Conservation (phyloP, 208 protist species). For the Acanthamoeba lenticulata region DNA sequence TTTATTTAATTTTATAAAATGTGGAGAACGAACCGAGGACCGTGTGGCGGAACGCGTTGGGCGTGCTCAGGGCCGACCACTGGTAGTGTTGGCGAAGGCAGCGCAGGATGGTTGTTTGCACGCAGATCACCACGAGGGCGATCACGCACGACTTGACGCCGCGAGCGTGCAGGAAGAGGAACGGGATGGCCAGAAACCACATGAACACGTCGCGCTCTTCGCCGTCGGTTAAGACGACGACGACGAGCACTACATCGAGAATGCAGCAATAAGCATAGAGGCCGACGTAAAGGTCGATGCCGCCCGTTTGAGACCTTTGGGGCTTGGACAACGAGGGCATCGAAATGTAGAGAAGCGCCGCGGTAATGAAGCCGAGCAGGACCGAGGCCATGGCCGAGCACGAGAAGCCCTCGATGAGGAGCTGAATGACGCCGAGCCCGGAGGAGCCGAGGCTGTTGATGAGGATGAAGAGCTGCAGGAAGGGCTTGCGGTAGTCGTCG, state of each 20-base stretch:
- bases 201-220: not conserved
- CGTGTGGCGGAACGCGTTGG: not conserved
- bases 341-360: not conserved
- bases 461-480: not conserved
- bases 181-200: not conserved
- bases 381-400: not conserved
- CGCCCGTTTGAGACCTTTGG: no score
- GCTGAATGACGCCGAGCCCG: not conserved
- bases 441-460: not conserved
- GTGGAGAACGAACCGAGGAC: no score
- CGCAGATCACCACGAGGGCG: not conserved
- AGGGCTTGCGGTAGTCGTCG: constrained; percentile 11
- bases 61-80: not conserved
- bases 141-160: constrained; percentile 10
- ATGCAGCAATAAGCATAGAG: not conserved
- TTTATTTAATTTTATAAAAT: no score
- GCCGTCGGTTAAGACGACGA: not conserved
- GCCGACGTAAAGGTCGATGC: no score
- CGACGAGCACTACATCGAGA: not conserved
- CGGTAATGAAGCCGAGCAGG: not conserved
- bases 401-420: not conserved
- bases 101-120: not conserved
- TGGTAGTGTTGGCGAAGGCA: not conserved
- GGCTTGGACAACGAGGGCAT: not conserved
- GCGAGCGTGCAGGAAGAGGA: not conserved